These are phyloP conservation scores for Calocybe cyanea DNA, from an alignment of 768 basidiomycete genomes.

Conservation along the genomic window DNA sequence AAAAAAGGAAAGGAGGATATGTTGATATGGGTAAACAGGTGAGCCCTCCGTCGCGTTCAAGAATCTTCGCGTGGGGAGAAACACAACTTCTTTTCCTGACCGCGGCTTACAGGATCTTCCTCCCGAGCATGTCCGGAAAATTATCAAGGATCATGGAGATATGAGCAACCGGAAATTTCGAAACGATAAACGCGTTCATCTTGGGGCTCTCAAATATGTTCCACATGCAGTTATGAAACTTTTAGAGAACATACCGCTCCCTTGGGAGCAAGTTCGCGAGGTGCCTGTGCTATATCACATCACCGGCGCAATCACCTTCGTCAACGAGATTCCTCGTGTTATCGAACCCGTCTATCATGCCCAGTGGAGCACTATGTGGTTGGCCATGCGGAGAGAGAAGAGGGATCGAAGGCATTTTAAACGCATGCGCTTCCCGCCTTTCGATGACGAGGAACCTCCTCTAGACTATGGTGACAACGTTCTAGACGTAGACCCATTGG, in stretches of 20 bases:
- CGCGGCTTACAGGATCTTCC: slow-evolving; percentile 70
- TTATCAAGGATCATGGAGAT: slow-evolving; percentile 99
- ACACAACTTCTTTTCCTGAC: slow-evolving; percentile 8
- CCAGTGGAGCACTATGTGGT: slow-evolving; percentile 99
- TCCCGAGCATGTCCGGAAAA: slow-evolving; percentile 97
- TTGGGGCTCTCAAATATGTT: slow-evolving; percentile 97
- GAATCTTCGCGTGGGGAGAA: slow-evolving; percentile 1
- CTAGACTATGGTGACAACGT: slow-evolving; percentile 99
- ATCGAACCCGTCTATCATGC: slow-evolving; percentile 98
- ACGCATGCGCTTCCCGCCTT: slow-evolving; percentile 99
- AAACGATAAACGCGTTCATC: slow-evolving; percentile 98
- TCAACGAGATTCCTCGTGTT: slow-evolving; percentile 95
- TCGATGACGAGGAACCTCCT: slow-evolving; percentile 98
- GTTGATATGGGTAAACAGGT: slow-evolving; percentile 95
- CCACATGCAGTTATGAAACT: slow-evolving; percentile 99
- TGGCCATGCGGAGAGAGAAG: slow-evolving; percentile 98
- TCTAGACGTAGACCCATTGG: slow-evolving; percentile 94
- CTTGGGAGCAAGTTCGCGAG: slow-evolving; percentile 99
- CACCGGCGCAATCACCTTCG: slow-evolving; percentile 98
- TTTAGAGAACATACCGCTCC: slow-evolving; percentile 95
- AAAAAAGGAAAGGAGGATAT: slow-evolving; percentile 84
- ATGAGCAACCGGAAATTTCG: slow-evolving; percentile 99
- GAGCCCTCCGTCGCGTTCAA: slow-evolving; percentile 9
- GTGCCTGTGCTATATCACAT: slow-evolving; percentile 98
- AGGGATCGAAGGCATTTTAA: slow-evolving; percentile 98